Evolutionary conservation across 768 basidiomycete genomes (phyloP), one percentile per base, ranked within the genome.

Genomic region (Hygrocybe punicea): DNA sequence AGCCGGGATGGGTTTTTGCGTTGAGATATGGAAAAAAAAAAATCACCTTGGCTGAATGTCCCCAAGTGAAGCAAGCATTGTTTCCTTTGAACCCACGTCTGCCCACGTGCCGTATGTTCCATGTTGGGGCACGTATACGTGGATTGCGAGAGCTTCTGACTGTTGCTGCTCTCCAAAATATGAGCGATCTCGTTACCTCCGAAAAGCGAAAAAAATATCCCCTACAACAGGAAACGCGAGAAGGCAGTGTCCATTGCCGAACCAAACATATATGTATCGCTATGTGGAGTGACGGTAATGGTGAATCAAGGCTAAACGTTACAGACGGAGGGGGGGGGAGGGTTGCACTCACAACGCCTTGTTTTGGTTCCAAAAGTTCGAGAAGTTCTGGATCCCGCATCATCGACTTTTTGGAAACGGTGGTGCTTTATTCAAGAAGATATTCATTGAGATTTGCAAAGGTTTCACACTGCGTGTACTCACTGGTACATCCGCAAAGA

Each of bases 401-500:
- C 58, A 84, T 76, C 17, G 64, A 54, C 23, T 70, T 63, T 52
- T 71, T 70, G 1, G 80, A 73, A 9, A 84, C 62, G 2, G 69
- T 76, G 0, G 77, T 69, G 49, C 80, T 81, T 33, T 36, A 16
- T 16, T 29, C 16, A 19, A 16, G n/a, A 33, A 36, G 17, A 33
- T 8, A 34, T 17, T 14, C 34, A 35, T 35, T 6, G 25, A 17
- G 6, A 39, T 19, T n/a, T n/a, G n/a, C n/a, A n/a, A n/a, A n/a
- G n/a, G n/a, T n/a, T n/a, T n/a, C n/a, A n/a, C n/a, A n/a, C n/a
- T n/a, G n/a, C n/a, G 33, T 13, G 42, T 25, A 49, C 57, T 52
- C 13, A 81, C 81, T 76, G 78, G 60, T 81, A 84, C 58, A 82
- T 70, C 39, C 21, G 50, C 5, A 51, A 51, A 51, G n/a, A 8